Conservation (phyloP, 345 rosid genomes). For the Gossypium herbaceum region DNA sequence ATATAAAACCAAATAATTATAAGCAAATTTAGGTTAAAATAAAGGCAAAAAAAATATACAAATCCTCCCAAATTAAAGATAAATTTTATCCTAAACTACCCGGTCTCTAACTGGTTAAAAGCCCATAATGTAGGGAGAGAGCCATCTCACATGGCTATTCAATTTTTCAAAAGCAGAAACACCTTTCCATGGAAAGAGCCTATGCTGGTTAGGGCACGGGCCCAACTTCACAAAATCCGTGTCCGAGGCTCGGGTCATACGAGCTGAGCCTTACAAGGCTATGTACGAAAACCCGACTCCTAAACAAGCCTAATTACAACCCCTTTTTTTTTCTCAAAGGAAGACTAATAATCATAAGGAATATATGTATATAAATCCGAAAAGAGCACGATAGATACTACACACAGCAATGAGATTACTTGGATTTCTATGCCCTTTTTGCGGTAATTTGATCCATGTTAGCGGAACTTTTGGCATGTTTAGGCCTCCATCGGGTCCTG, state of each 20-base stretch:
- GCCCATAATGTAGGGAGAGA: not conserved
- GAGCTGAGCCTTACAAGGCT: not conserved
- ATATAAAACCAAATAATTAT: not conserved
- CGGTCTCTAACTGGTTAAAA: not conserved
- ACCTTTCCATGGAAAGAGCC: not conserved
- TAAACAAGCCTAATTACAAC: constrained; percentile 13
- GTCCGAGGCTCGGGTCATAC: not conserved
- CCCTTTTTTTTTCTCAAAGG: not conserved
- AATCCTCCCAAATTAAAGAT: not conserved
- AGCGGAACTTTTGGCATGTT: constrained; percentile 36
- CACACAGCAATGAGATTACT: constrained; percentile 21
- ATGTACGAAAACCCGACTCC: not conserved
- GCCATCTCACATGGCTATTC: not conserved
- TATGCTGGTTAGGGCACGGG: not conserved
- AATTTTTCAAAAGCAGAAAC: not conserved
- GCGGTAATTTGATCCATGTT: constrained; percentile 36
- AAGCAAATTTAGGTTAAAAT: not conserved
- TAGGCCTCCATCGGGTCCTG: constrained; percentile 87
- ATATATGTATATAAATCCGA: constrained; percentile 20
- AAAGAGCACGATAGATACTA: constrained; percentile 27
- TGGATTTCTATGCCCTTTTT: constrained; percentile 25
- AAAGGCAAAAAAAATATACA: constrained; percentile 17
- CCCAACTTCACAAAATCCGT: not conserved
- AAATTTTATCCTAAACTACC: not conserved
- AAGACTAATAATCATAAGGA: constrained; percentile 23